These are phyloP conservation scores for Clarkia xantiana DNA, from an alignment of 345 rosid genomes.

Conservation along the genomic window DNA sequence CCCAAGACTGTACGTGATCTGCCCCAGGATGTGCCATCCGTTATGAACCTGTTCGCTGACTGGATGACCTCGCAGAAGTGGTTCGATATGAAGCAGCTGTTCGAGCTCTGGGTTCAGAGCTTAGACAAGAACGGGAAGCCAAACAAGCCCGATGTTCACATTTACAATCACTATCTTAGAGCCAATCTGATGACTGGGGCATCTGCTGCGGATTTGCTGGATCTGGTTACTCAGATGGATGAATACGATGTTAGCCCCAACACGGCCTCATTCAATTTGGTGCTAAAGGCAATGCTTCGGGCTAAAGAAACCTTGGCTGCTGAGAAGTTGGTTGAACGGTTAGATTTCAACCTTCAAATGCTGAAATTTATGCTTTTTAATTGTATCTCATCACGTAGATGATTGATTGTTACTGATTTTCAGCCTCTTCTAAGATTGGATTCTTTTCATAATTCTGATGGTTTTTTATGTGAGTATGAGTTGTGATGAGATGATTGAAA, in stretches of 20 bases:
- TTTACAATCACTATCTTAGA: slow-evolving; percentile 68
- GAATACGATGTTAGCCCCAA: slow-evolving; percentile 52
- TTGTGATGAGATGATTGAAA: not conserved
- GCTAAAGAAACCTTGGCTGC: slow-evolving; percentile 55
- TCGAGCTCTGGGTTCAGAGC: slow-evolving; percentile 72
- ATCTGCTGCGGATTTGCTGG: slow-evolving; percentile 44
- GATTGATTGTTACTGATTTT: no score
- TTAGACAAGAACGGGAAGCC: slow-evolving; percentile 69
- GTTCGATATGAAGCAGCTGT: slow-evolving; percentile 62
- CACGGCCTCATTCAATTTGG: slow-evolving; percentile 66
- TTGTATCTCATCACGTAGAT: no score
- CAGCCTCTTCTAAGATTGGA: no score
- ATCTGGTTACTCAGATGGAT: slow-evolving; percentile 53
- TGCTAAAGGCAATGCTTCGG: slow-evolving; percentile 64
- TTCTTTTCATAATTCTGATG: no score
- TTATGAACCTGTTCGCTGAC: slow-evolving; percentile 50
- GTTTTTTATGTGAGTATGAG: no score
- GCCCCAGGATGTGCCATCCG: slow-evolving; percentile 25
- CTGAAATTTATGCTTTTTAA: no score
- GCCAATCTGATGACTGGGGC: slow-evolving; percentile 73
- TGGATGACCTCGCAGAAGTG: slow-evolving; percentile 72
- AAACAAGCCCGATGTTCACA: slow-evolving; percentile 57
- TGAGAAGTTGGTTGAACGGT: slow-evolving; percentile 66
- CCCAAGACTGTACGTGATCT: slow-evolving; percentile 29
- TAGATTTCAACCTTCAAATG: slow-evolving; percentile 1